phyloP scores from a whole-genome alignment of 768 basidiomycete genomes.

The Chalciporus piperatus region DNA sequence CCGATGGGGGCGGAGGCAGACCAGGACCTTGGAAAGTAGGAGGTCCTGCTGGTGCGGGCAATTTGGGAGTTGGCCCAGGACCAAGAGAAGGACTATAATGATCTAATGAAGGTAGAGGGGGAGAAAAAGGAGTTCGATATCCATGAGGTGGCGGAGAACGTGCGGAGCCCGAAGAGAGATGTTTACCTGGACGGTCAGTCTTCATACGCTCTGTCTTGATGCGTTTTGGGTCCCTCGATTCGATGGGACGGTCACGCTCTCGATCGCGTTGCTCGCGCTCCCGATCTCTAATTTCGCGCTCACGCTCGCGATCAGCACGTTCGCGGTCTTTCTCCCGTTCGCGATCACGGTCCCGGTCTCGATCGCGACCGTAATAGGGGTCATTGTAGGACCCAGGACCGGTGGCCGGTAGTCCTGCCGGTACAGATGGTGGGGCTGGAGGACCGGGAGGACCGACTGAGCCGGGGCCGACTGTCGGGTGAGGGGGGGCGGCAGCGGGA shows the following conservation, averaged over 20 bases:
- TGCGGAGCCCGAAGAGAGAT: conserved; percentile 19
- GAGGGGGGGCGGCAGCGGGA: conserved; percentile 35
- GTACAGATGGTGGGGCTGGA: conserved; percentile 28
- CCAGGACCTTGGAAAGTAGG: conserved; percentile 36
- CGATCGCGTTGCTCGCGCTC: conserved; percentile 40
- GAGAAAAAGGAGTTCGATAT: conserved; percentile 24
- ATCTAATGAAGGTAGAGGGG: conserved; percentile 27
- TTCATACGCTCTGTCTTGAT: conserved; percentile 54
- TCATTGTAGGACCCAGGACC: conserved; percentile 35
- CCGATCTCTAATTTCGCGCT: conserved; percentile 36
- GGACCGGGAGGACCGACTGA: conserved; percentile 34
- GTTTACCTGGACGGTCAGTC: conserved; percentile 42
- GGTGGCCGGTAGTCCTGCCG: conserved; percentile 27
- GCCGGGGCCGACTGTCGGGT: conserved; percentile 32
- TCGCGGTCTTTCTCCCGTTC: conserved; percentile 43
- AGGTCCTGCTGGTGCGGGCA: conserved; percentile 27
- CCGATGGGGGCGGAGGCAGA: conserved; percentile 34
- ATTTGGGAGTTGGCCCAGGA: conserved; percentile 40
- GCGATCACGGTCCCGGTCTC: conserved; percentile 39
- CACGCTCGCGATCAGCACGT: conserved; percentile 36
- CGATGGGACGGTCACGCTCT: conserved; percentile 46
- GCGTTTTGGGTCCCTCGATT: conserved; percentile 57
- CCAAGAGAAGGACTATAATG: conserved; percentile 36
- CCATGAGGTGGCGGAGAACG: conserved; percentile 35
- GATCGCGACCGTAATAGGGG: conserved; percentile 38